Conservation (phyloP, 2,329 filamentous ascomycete genomes). For the Elsinoe arachidis region DNA sequence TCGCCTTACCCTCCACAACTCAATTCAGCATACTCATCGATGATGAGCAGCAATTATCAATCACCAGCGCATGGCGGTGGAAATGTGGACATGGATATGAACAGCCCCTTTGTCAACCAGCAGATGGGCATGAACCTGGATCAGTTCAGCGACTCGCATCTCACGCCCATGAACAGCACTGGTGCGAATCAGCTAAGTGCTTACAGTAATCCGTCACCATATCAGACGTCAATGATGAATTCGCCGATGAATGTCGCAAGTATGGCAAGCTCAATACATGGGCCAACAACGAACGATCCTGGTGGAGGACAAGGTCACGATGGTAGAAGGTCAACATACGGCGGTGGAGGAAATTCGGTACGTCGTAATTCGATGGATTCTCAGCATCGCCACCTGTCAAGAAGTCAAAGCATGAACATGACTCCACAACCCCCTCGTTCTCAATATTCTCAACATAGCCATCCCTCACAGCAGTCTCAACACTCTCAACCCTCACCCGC, state of each 20-base stretch:
- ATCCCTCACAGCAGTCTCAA: conserved; percentile 11
- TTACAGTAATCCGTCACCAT: conserved; percentile 32
- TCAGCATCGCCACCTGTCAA: conserved; percentile 19
- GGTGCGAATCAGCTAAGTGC: conserved; percentile 31
- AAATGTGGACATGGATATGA: conserved; percentile 36
- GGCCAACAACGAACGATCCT: conserved; percentile 24
- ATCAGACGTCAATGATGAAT: conserved; percentile 30
- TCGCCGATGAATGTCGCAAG: conserved; percentile 30
- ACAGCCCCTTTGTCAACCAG: conserved; percentile 33
- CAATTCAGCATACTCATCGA: conserved; percentile 29
- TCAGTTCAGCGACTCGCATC: conserved; percentile 27
- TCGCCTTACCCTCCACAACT: conserved; percentile 24
- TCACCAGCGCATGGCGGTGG: conserved; percentile 34
- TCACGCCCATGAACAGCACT: conserved; percentile 27
- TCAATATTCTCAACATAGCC: conserved; percentile 9
- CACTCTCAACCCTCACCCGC: background rate
- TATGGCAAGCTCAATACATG: conserved; percentile 24
- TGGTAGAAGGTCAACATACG: conserved; percentile 4
- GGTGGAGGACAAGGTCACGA: conserved; percentile 16
- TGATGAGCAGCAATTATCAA: conserved; percentile 36
- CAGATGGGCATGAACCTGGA: conserved; percentile 37
- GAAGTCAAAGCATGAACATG: conserved; percentile 17
- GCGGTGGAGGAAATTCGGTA: background rate
- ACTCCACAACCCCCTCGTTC: conserved; percentile 1
- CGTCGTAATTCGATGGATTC: conserved; percentile 7